phyloP scores from a whole-genome alignment of 306 rosid species.

The Delonix regia region DNA sequence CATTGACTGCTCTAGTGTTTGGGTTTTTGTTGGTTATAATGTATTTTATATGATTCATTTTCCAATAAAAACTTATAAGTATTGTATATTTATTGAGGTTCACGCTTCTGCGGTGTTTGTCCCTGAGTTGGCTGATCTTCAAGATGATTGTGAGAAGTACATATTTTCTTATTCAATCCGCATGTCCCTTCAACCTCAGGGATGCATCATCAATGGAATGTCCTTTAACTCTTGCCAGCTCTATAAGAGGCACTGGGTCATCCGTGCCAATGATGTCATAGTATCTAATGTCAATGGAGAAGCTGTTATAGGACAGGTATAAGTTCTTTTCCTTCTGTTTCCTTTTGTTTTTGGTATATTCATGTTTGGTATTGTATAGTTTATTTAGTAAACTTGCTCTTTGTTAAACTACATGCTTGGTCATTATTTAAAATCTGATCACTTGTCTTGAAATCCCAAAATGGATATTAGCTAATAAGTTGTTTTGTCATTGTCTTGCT shows the following conservation, averaged over 20 bases:
- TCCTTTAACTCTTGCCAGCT: conserved; percentile 76
- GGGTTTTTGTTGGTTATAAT: not conserved
- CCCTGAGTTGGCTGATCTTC: conserved; percentile 62
- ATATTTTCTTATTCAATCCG: conserved; percentile 77
- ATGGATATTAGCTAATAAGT: conserved; percentile 11
- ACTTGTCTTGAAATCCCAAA: conserved; percentile 22
- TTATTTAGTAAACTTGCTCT: not conserved
- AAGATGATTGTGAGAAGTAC: conserved; percentile 44
- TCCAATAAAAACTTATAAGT: conserved; percentile 34
- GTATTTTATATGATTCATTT: conserved; percentile 2
- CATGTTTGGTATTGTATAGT: not conserved
- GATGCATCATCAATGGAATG: conserved; percentile 67
- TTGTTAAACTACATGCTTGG: conserved; percentile 5
- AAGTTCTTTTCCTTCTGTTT: not conserved
- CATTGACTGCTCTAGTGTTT: not conserved
- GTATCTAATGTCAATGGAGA: conserved; percentile 57
- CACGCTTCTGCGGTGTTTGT: conserved; percentile 77
- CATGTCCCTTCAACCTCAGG: conserved; percentile 74
- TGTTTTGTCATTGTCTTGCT: not conserved
- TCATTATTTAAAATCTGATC: conserved; percentile 1
- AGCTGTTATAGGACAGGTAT: conserved; percentile 90
- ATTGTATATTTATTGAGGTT: conserved; percentile 53
- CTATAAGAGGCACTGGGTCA: conserved; percentile 73
- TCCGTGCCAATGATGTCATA: conserved; percentile 58
- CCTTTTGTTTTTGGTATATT: not conserved